A percentile compares a stretch with the other conserved stretches of the same genome.
Conservation (phyloP, 2,329 filamentous ascomycete species). For the Diplodia sapinea region DNA sequence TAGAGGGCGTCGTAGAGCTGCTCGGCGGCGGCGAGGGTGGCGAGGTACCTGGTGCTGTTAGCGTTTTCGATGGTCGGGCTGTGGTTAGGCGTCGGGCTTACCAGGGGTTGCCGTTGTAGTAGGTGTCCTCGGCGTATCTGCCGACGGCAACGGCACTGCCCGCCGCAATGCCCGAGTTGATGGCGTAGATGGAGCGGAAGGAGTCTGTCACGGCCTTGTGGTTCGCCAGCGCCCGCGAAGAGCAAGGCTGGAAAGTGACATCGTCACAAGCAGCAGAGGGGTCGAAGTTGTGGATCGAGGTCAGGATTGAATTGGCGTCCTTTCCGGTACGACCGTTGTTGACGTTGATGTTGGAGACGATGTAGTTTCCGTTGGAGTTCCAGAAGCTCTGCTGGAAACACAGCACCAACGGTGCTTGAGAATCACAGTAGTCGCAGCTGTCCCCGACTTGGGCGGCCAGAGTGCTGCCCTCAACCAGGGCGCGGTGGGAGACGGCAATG, state of each 20-base stretch:
- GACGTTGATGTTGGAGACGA: slow-evolving; percentile 46
- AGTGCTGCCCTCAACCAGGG: slow-evolving; percentile 44
- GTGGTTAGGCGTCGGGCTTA: slow-evolving; percentile 40
- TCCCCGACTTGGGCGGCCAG: slow-evolving; percentile 47
- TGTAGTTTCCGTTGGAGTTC: slow-evolving; percentile 46
- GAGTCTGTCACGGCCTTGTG: slow-evolving; percentile 45
- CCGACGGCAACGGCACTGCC: slow-evolving; percentile 45
- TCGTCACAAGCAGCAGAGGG: slow-evolving; percentile 46
- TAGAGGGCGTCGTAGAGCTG: slow-evolving; percentile 31
- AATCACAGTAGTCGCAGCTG: slow-evolving; percentile 45
- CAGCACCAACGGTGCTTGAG: slow-evolving; percentile 46
- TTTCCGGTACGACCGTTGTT: slow-evolving; percentile 52
- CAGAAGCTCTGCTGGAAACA: slow-evolving; percentile 47
- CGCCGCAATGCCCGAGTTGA: slow-evolving; percentile 42
- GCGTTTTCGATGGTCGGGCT: slow-evolving; percentile 43
- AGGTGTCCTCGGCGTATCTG: slow-evolving; percentile 52
- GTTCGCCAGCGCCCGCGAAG: slow-evolving; percentile 46
- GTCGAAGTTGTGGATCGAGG: slow-evolving; percentile 44
- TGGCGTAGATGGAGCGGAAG: slow-evolving; percentile 46
- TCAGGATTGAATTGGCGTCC: slow-evolving; percentile 48
- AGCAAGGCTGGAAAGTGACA: slow-evolving; percentile 44
- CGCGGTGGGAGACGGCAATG: slow-evolving; percentile 46
- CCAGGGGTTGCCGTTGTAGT: slow-evolving; percentile 52
- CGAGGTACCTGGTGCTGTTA: slow-evolving; percentile 36
- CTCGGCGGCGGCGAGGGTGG: slow-evolving; percentile 25